These are phyloP conservation scores for Ceratobasidium sp. DNA, from an alignment of 1,284 basidiomycete genomes.

Conservation along the genomic window DNA sequence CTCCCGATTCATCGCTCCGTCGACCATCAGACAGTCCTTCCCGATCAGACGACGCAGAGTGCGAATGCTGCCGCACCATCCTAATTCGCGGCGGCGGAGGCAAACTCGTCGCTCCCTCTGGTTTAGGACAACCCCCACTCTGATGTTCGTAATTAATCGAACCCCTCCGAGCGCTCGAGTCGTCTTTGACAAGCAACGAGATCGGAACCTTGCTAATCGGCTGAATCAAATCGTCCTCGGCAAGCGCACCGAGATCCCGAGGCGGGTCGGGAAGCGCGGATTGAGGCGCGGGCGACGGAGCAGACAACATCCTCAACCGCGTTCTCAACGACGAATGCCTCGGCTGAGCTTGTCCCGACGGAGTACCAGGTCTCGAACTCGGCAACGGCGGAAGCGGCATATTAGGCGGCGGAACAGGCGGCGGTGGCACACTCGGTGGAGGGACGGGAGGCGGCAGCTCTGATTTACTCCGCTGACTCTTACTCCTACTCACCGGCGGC, in stretches of 20 bases:
- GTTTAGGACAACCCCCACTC: not conserved
- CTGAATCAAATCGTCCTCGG: conserved; percentile 28
- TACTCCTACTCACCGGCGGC: conserved; percentile 14
- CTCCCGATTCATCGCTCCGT: conserved; percentile 31
- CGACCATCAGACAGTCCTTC: conserved; percentile 32
- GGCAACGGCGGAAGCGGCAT: not conserved
- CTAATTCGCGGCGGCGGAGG: conserved; percentile 34
- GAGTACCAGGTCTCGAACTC: conserved; percentile 24
- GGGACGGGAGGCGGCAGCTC: conserved; percentile 30
- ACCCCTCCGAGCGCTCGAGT: conserved; percentile 12
- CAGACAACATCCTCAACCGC: conserved; percentile 39
- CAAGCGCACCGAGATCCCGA: conserved; percentile 22
- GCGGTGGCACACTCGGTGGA: conserved; percentile 29
- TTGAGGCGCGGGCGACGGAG: conserved; percentile 34
- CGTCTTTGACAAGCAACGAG: conserved; percentile 34
- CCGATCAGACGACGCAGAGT: conserved; percentile 31
- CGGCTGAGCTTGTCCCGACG: conserved; percentile 21
- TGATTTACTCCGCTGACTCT: conserved; percentile 25
- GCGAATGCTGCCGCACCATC: conserved; percentile 28
- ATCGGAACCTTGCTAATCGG: conserved; percentile 42
- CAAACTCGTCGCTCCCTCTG: conserved; percentile 25
- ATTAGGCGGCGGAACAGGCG: conserved; percentile 12
- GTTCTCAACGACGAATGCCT: conserved; percentile 25
- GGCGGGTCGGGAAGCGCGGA: conserved; percentile 33
- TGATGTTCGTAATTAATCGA: not conserved